A percentile compares a stretch with the other conserved stretches of the same genome.
Conservation (phyloP, 2,329 filamentous ascomycete genomes). For the Colletotrichum brevisporum region DNA sequence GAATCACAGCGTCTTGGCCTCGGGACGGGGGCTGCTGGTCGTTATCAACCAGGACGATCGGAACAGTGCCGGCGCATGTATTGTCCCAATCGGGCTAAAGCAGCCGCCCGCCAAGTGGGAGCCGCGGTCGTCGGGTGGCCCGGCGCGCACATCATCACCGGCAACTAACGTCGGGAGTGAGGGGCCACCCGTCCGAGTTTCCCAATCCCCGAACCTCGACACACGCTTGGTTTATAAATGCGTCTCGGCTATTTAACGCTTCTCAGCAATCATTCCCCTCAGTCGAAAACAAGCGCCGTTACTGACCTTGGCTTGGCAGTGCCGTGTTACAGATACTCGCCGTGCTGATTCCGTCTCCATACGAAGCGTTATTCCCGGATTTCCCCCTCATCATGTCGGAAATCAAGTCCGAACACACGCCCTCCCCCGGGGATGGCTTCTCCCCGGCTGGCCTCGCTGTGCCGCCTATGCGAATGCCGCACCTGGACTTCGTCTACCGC, state of each 20-base stretch:
- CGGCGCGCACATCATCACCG: neutral
- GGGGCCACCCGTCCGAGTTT: no score
- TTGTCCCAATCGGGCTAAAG: constrained; percentile 15
- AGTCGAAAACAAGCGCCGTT: no score
- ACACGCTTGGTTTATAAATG: no score
- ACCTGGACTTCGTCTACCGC: constrained; percentile 44
- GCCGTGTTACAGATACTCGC: no score
- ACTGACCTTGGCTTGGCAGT: no score
- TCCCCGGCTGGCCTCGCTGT: constrained; percentile 36
- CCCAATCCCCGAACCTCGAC: neutral
- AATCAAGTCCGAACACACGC: constrained; percentile 14
- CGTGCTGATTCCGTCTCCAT: no score
- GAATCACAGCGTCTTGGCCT: neutral
- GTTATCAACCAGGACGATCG: neutral
- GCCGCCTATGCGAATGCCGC: constrained; percentile 42
- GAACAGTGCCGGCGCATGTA: neutral
- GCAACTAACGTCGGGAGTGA: constrained; percentile 18
- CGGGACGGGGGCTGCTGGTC: neutral
- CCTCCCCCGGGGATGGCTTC: constrained; percentile 40
- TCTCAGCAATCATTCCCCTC: no score
- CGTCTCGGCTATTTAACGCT: no score
- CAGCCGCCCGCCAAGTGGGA: constrained; percentile 11
- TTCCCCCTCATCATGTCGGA: neutral
- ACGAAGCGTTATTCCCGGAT: no score
- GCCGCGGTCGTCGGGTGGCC: neutral